Base-by-base conservation (phyloP, 2,329 filamentous ascomycete species). In the Hyphodiscus sp. region DNA sequence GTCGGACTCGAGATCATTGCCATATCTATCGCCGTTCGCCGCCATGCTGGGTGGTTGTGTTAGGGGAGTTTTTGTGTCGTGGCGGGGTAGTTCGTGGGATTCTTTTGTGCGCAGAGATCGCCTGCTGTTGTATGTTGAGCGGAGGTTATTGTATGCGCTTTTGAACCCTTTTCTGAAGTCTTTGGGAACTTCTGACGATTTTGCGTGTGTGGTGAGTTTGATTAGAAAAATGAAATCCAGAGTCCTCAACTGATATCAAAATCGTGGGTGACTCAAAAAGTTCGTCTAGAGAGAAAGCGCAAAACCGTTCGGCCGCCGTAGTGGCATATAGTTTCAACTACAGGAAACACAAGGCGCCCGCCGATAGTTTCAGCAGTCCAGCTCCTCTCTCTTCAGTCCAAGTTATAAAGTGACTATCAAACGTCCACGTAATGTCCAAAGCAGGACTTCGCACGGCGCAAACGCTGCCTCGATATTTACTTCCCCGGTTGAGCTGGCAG, bases 1-100 rank as follows among this genome's bases (percentile, higher is more conserved):
- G 63, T 89, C 86, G 60, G 86, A 86, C 68, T 89, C 86, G 65
- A 89, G 80, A 66, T 89, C 85, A 70, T 89, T 81, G 63, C 76
- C 81, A 71, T 82, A 82, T 71, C 82, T 85, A 69, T 87, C 82
- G 67, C 76, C 78, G 74, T 69, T 67, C 55, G 64, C 61, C 55
- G 67, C 65, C 67, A 69, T 69, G 55, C 45, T 67, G 63, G 58
- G 51, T 58, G 50, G 56, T 59, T 56, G 53, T 52, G 29, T 18
- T 41, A n/a, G 44, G 53, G 42, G 52, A 44, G 48, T 54, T 46
- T 56, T 49, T 55, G 30, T 26, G 51, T 43, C 45, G 41, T 46
- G 33, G 54, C 11, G 33, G 33, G 33, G 33, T 38, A 38, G 33
- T 38, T 38, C 16, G 33, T 38, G 33, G 33, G 33, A 38, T 38